These are phyloP conservation scores for Cryptococcus deneoformans DNA, from an alignment of 1,284 basidiomycete species.

Conservation along the genomic window DNA sequence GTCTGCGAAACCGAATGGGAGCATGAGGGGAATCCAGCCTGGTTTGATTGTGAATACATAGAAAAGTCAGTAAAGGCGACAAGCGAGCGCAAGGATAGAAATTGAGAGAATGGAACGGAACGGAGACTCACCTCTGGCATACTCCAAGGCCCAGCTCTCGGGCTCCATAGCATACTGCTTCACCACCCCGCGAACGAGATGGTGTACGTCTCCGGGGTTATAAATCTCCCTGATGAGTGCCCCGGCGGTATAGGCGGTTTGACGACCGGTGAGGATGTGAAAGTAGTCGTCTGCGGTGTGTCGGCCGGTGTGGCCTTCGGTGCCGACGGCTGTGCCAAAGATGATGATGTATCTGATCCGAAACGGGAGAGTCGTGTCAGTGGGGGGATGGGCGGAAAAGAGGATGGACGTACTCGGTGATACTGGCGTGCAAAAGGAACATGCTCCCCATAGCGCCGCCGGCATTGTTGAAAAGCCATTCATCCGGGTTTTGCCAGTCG, in stretches of 20 bases:
- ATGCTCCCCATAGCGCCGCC: conserved; percentile 96
- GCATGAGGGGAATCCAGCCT: conserved; percentile 90
- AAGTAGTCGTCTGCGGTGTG: conserved; percentile 95
- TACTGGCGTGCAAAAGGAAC: conserved; percentile 93
- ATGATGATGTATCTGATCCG: conserved; percentile 59
- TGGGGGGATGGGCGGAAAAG: conserved; percentile 4
- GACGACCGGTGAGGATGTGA: conserved; percentile 87
- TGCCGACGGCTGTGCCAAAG: conserved; percentile 93
- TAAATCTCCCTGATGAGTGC: conserved; percentile 80
- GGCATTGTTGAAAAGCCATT: conserved; percentile 98
- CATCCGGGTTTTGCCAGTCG: conserved; percentile 55
- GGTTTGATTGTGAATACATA: not conserved
- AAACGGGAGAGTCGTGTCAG: not conserved
- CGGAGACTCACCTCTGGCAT: conserved; percentile 70
- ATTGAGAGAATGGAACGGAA: not conserved
- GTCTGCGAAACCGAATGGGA: conserved; percentile 91
- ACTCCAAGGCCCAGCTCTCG: conserved; percentile 92
- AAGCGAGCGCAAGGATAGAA: not conserved
- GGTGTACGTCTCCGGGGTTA: conserved; percentile 75
- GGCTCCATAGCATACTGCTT: conserved; percentile 99
- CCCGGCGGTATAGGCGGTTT: conserved; percentile 86
- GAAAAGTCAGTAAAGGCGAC: not conserved
- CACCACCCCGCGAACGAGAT: conserved; percentile 72
- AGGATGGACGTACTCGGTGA: conserved; percentile 76
- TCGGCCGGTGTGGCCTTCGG: conserved; percentile 90